Conservation (phyloP, 108 stramenopile genomes). For the Discostella stelligeroides region DNA sequence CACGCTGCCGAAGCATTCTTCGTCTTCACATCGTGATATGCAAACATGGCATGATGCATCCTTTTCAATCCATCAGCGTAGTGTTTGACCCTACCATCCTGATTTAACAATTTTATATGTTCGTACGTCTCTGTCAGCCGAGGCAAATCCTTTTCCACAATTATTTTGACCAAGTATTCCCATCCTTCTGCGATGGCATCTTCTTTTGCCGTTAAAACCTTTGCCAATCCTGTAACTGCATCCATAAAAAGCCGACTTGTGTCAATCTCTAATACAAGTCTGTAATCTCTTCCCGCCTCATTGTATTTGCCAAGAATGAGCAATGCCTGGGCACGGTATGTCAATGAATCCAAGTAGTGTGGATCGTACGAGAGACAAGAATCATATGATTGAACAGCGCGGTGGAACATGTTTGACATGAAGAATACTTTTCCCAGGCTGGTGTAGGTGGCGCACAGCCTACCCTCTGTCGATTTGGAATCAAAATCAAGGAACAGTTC, state of each 20-base stretch:
- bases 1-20: slow-evolving; percentile 68
- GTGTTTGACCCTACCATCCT: slow-evolving; percentile 21
- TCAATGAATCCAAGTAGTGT: slow-evolving; percentile 66
- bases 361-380: slow-evolving; percentile 60
- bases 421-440: slow-evolving; percentile 68
- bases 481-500: slow-evolving; percentile 62
- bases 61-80: slow-evolving; percentile 61
- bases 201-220: slow-evolving; percentile 71
- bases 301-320: slow-evolving; percentile 77
- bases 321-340: slow-evolving; percentile 57
- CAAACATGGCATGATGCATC: slow-evolving; percentile 74
- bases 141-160: slow-evolving; percentile 48
- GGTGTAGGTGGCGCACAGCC: slow-evolving; percentile 60
- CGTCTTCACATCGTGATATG: slow-evolving; percentile 81
- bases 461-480: slow-evolving; percentile 63
- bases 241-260: slow-evolving; percentile 53
- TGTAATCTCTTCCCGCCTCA: slow-evolving; percentile 65
- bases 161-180: slow-evolving; percentile 45
- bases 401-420: slow-evolving; percentile 89
- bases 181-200: slow-evolving; percentile 62
- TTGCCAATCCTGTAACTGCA: slow-evolving; percentile 67
- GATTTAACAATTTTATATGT: slow-evolving; percentile 12
- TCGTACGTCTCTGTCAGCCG: slow-evolving; percentile 32
- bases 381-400: slow-evolving; percentile 62
- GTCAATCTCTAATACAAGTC: slow-evolving; percentile 59